These are phyloP conservation scores for Solanum dulcamara DNA, from an alignment of 257 asterid species.

Conservation along the genomic window DNA sequence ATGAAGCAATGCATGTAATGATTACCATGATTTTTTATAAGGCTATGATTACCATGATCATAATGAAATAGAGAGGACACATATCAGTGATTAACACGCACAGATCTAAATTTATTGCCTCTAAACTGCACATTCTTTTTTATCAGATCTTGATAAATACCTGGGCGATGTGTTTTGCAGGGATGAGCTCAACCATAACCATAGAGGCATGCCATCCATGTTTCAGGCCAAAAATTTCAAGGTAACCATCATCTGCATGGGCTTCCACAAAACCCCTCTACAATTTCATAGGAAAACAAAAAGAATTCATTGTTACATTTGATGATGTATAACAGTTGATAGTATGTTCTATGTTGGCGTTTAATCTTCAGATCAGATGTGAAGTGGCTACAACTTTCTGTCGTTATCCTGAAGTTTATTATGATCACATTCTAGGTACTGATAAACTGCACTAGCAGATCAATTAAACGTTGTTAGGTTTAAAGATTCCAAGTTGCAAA, in stretches of 20 bases:
- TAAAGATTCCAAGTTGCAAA: not conserved
- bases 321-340: not conserved
- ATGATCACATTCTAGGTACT: not conserved
- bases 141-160: constrained; percentile 17
- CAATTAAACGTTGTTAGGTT: not conserved
- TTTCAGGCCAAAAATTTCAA: constrained; percentile 73
- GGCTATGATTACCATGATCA: not conserved
- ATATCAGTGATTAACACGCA: not conserved
- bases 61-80: not conserved
- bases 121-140: not conserved
- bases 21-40: not conserved
- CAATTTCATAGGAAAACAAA: not conserved
- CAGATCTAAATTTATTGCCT: not conserved
- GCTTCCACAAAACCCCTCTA: constrained; percentile 82
- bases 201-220: constrained; percentile 98
- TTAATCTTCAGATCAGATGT: not conserved
- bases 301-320: not conserved
- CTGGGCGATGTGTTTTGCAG: constrained; percentile 90
- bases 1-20: not conserved
- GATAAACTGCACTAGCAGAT: not conserved
- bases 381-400: not conserved
- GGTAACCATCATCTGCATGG: constrained; percentile 63
- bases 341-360: not conserved
- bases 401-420: not conserved
- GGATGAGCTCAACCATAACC: constrained; percentile 82